A percentile compares a stretch with the other conserved stretches of the same genome.
Conservation (phyloP, 208 protist species). For the Leishmania gerbilli region DNA sequence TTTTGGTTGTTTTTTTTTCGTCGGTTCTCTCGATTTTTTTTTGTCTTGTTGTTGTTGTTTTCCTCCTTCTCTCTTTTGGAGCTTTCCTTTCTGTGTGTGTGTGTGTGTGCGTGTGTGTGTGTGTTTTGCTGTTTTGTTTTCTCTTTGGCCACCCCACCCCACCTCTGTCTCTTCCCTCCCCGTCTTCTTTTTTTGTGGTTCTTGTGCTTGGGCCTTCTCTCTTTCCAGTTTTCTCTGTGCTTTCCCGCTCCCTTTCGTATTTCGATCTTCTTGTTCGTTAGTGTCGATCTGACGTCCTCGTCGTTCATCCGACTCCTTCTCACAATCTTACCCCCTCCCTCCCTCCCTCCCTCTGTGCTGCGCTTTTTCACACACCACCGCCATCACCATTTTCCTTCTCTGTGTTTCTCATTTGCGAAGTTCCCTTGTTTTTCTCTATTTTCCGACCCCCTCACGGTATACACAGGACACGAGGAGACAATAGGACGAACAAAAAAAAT, state of each 20-base stretch:
- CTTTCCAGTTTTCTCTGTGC: neutral
- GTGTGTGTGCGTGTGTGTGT: neutral
- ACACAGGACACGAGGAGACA: constrained; percentile 4
- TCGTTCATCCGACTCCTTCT: neutral
- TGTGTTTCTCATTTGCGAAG: neutral
- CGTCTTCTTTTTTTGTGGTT: neutral
- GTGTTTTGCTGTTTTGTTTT: neutral
- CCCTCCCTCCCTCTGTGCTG: neutral
- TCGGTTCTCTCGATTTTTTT: neutral
- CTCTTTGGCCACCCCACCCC: neutral
- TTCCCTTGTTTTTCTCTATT: constrained; percentile 1
- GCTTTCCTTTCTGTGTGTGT: neutral
- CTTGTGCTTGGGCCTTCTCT: neutral
- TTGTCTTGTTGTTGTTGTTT: neutral
- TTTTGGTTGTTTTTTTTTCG: neutral
- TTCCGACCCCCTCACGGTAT: constrained; percentile 6
- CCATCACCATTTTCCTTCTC: neutral
- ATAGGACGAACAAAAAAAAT: neutral
- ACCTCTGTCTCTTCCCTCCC: neutral
- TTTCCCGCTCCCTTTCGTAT: neutral
- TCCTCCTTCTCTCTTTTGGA: neutral
- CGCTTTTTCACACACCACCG: neutral
- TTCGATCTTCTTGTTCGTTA: neutral
- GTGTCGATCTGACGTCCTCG: neutral
- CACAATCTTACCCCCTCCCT: neutral